Percentiles rank a stretch among this genome's conserved stretches.
phyloP scores from a whole-genome alignment of 805 yeast species.

The Hanseniaspora taiwanica region DNA sequence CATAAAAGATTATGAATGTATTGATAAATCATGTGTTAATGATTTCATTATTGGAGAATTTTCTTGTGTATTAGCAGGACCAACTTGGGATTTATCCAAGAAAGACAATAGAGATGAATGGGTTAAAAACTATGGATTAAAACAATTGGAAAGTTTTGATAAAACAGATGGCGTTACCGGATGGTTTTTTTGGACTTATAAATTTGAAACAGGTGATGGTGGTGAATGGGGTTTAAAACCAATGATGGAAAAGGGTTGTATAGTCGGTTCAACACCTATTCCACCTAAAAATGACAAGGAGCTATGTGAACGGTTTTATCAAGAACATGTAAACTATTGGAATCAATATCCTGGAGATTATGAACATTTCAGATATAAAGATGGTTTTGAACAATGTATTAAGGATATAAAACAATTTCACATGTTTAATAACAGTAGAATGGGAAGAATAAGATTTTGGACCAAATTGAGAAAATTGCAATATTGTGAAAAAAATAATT shows the following conservation, averaged over 20 bases:
- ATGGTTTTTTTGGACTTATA: constrained; percentile 80
- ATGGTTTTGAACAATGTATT: constrained; percentile 71
- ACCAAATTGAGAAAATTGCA: constrained; percentile 44
- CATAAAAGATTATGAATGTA: constrained; percentile 38
- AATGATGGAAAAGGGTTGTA: constrained; percentile 52
- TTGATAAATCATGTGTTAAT: constrained; percentile 36
- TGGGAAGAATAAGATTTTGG: constrained; percentile 72
- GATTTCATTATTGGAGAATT: constrained; percentile 83
- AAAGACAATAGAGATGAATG: constrained; percentile 37
- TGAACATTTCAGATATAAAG: constrained; percentile 72
- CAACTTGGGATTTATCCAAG: constrained; percentile 45
- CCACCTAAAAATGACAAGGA: constrained; percentile 27
- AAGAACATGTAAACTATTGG: constrained; percentile 59
- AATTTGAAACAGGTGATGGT: constrained; percentile 78
- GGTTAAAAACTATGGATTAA: constrained; percentile 49
- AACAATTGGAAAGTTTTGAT: constrained; percentile 35
- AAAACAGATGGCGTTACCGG: constrained; percentile 49
- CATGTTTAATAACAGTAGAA: constrained; percentile 47
- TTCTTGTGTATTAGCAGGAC: constrained; percentile 72
- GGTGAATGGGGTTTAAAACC: constrained; percentile 94
- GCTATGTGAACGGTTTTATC: constrained; percentile 17
- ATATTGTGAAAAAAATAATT: constrained; percentile 45
- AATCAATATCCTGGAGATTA: constrained; percentile 29
- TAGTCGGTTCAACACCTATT: constrained; percentile 22
- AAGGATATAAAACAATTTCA: constrained; percentile 59